phyloP scores from a whole-genome alignment of 2,329 filamentous ascomycete genomes.

The Fonsecaea monophora region DNA sequence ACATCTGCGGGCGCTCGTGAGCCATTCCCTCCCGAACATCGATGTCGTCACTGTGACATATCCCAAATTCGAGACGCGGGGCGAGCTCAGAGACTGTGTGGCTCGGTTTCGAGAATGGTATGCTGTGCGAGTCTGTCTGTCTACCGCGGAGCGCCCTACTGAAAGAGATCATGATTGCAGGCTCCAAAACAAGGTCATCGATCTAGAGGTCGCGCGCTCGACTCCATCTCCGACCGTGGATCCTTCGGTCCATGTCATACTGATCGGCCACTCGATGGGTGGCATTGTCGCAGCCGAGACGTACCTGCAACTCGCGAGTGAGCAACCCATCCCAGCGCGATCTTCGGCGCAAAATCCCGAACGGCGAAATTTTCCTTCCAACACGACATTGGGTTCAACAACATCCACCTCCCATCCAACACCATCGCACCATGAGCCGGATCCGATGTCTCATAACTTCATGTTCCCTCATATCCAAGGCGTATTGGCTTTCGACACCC shows the following conservation, averaged over 20 bases:
- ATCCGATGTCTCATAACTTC: slow-evolving; percentile 52
- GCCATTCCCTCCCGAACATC: slow-evolving; percentile 52
- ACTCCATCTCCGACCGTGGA: slow-evolving; percentile 86
- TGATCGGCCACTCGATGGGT: slow-evolving; percentile 88
- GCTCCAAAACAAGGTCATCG: slow-evolving; percentile 91
- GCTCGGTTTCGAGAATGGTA: slow-evolving; percentile 57
- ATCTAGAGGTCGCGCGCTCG: slow-evolving; percentile 82
- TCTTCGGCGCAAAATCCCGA: slow-evolving; percentile 41
- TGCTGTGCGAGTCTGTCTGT: slow-evolving; percentile 18
- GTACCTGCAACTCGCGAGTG: slow-evolving; percentile 74
- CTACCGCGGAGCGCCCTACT: not conserved
- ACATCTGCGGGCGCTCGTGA: slow-evolving; percentile 50
- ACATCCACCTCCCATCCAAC: slow-evolving; percentile 36
- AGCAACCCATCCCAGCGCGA: slow-evolving; percentile 58
- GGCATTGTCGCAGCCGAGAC: slow-evolving; percentile 95
- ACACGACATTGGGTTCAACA: slow-evolving; percentile 36
- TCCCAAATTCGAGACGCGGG: slow-evolving; percentile 58
- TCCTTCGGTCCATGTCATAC: slow-evolving; percentile 79
- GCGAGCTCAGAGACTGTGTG: slow-evolving; percentile 56
- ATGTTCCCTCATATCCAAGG: slow-evolving; percentile 96
- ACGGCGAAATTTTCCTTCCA: slow-evolving; percentile 38
- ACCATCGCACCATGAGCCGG: slow-evolving; percentile 31
- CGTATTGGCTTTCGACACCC: slow-evolving; percentile 91
- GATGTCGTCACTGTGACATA: slow-evolving; percentile 53
- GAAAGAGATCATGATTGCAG: slow-evolving; percentile 50